Base-by-base conservation (phyloP, 345 rosid species). In the Populus davidiana region DNA sequence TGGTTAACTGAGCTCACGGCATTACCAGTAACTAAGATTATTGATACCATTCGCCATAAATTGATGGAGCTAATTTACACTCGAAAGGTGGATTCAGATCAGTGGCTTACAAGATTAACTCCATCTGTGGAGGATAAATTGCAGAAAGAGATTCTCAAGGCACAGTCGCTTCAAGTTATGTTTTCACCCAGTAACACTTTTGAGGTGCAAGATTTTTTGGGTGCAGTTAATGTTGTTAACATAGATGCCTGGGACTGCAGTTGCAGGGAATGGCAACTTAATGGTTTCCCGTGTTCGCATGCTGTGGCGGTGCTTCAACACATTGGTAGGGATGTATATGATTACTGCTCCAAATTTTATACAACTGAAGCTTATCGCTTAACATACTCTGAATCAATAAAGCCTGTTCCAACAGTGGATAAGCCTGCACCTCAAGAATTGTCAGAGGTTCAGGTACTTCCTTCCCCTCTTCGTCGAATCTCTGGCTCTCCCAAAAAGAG, bases 1-100 rank as follows among this genome's bases (percentile, higher is more conserved):
- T 84, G 85, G 86, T 76, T 81, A 10, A 49, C 81, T 50, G 85
- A 87, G 54, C 61, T 74, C 47, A 77, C 81, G 33, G 77, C 56
- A 10, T 62, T 77, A 47, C 80, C 83, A 44, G 35, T 76, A 21
- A 49, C 67, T 5, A 73, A 76, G 76, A 56, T 83, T 41, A 47
- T 84, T 35, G 87, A 79, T 65, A 83, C 81, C 62, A 80, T 87
- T 54, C 81, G 86, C 59, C 75, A 70, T 56, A 81, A 76, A 64
- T 25, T 71, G 64, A 81, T 76, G 83, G 83, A 81, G 65, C 36
- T 76, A 17, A 76, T 81, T 67, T 81, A 81, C 71, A 43, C 77
- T 20, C 77, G 83, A 33, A 81, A 81, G 69, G 77, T 76, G 65
- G 83, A 81, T 5, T 76, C 83, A 52, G 77, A 76, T 11, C 61